Base-by-base conservation (phyloP, 495 filamentous ascomycete species). In the Penicillium bovifimosum region DNA sequence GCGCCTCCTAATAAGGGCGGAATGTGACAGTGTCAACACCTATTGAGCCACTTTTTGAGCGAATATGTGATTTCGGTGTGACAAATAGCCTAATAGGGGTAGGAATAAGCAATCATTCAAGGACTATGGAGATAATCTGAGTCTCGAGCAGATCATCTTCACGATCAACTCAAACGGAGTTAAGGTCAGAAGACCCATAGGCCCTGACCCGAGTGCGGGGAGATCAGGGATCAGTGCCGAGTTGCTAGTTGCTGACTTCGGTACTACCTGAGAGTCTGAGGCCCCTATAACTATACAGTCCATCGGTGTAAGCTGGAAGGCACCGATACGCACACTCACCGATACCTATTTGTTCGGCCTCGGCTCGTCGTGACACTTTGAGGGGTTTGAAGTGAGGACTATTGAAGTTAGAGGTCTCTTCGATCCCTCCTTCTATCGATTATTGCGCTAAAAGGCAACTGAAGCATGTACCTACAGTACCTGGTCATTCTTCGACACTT, bases 11-110 rank as follows among this genome's bases (percentile, higher is more conserved):
- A 59, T 56, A 39, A 49, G 61, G 54, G 48, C 53, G 46, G 55
- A 61, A 61, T 56, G 58, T 64, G 61, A 64, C 61, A 56, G 54
- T 44, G 58, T 54, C 59, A 54, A 53, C 39, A 50, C 36, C 32
- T 29, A 61, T 55, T 53, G 54, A 55, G 57, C 60, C 60, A 63
- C 54, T 9, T 26, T 32, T 35, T 2, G 20, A 8, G 31, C n/a
- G 29, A 24, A 39, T 41, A 56, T 61, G 55, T 57, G 55, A 61
- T 49, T 59, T 53, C 54, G 58, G 27, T 56, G 51, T 48, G 38
- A 53, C 43, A 45, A 35, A 39, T 29, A 24, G 38, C 50, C 43
- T 41, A 35, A 39, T 29, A 24, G 33, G 29, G 2, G 20, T n/a
- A 24, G 17, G 28, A 45, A 13, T 13, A 9, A 0, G 10, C 6